A percentile compares a stretch with the other conserved stretches of the same genome.
phyloP scores from a whole-genome alignment of 345 rosid species.

The Populus deltoides region DNA sequence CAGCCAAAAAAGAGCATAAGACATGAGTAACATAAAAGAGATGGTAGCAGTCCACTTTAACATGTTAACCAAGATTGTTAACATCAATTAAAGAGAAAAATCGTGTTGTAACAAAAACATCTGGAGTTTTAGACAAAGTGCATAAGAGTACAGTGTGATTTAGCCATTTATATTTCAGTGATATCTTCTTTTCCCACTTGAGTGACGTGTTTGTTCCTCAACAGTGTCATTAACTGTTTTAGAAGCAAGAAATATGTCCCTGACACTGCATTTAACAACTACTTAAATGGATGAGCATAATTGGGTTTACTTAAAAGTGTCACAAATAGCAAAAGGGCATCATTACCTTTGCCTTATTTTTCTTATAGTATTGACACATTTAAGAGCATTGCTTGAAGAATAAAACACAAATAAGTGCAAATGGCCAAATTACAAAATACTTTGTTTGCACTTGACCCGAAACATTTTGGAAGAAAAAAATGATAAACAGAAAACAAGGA shows the following conservation, averaged over 20 bases:
- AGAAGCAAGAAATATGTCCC: not conserved
- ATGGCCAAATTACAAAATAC: not conserved
- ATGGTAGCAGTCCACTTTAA: not conserved
- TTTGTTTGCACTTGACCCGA: not conserved
- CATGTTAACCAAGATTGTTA: not conserved
- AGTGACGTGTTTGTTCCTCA: not conserved
- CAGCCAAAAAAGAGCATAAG: not conserved
- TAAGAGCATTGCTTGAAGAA: not conserved
- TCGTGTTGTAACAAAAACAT: not conserved
- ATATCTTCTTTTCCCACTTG: not conserved
- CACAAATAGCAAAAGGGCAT: not conserved
- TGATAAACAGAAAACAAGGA: not conserved
- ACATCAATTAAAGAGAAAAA: not conserved
- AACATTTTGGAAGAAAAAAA: not conserved
- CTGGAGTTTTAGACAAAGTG: not conserved
- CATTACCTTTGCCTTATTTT: not conserved
- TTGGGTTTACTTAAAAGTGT: not conserved
- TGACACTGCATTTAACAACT: not conserved
- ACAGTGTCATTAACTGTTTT: not conserved
- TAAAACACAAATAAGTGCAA: not conserved
- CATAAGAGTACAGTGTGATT: not conserved
- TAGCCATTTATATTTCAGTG: not conserved
- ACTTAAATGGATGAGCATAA: not conserved
- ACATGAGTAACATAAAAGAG: not conserved
- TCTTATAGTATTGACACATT: not conserved